Evolutionary conservation across 164 flowering plant genomes (phyloP), one percentile per base, ranked within the genome.

Genomic region (Stephania cephalantha): DNA sequence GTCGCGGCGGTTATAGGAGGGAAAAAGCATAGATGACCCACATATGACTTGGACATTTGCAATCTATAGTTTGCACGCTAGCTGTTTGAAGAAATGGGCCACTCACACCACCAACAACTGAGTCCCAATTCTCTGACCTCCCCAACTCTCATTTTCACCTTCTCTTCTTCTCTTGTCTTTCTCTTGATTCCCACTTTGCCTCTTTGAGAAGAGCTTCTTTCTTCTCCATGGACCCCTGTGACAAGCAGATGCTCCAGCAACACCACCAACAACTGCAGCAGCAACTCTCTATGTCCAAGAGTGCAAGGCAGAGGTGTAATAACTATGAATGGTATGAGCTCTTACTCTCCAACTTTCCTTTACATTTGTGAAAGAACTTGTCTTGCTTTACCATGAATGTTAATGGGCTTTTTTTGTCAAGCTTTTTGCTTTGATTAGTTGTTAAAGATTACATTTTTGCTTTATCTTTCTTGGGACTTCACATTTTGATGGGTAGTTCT

Each of bases 311-410:
- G 68, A 83, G 88, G 2, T 81, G 73, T 58, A 25, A 25, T 25
- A 70, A 79, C 76, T 69, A 77, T 76, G 91, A 88, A 83, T 90
- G 95, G 97, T 92, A 71, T 74, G 86, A 7, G 13, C 11, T 53
- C 70, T 15, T 63, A 35, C 12, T 68, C 18, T 18, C 53, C 55
- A 30, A 35, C 42, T 75, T 8, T 35, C 63, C 61, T 13, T 52
- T 10, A 66, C 35, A 42, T 55, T n/a, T 1, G 8, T 75, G 4
- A 50, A 50, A 50, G 15, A 50, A 50, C 25, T 22, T 9, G 68
- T 75, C 63, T 70, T 29, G n/a, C 25, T 31, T 20, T 17, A n/a
- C 30, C 67, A 74, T 30, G 63, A 7, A 12, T 18, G 20, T 22
- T 18, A 52, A 12, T 71, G 13, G 15, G 31, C 45, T 52, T 25